A percentile compares a stretch with the other conserved stretches of the same genome.
These are phyloP conservation scores for Neurospora sp. DNA, from an alignment of 495 filamentous ascomycete genomes.

Conservation along the genomic window DNA sequence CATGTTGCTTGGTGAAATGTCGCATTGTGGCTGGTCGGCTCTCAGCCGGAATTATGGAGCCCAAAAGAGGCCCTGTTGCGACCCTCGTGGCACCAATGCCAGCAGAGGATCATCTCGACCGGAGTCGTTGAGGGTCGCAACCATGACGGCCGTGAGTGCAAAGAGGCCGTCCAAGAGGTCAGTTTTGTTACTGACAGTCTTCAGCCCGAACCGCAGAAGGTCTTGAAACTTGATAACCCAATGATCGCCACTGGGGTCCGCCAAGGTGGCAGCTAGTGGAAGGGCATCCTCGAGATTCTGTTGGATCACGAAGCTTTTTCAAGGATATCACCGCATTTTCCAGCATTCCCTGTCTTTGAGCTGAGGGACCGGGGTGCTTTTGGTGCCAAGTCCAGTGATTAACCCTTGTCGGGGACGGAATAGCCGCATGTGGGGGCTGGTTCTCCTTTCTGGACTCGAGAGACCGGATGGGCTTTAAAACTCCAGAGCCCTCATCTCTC, in stretches of 20 bases:
- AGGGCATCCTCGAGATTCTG: not conserved
- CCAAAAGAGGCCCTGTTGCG: not conserved
- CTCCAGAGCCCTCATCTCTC: not conserved
- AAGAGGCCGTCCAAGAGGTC: not conserved
- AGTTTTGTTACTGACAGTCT: not conserved
- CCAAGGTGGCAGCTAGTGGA: not conserved
- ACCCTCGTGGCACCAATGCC: not conserved
- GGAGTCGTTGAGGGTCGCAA: not conserved
- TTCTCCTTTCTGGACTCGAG: not conserved
- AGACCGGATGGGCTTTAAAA: not conserved
- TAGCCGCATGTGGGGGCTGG: not conserved
- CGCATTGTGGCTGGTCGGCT: not conserved
- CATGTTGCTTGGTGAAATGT: not conserved
- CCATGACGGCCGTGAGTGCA: not conserved
- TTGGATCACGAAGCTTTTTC: not conserved
- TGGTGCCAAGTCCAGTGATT: not conserved
- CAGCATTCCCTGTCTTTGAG: not conserved
- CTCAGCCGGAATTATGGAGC: not conserved
- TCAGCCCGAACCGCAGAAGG: not conserved
- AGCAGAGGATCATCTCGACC: not conserved
- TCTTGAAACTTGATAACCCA: not conserved
- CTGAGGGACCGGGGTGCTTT: not conserved
- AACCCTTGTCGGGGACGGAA: not conserved
- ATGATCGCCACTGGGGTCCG: not conserved
- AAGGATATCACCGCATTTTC: not conserved